Percentiles rank a stretch among this genome's conserved stretches.
phyloP scores from a whole-genome alignment of 768 basidiomycete genomes.

The Trametes punicea region DNA sequence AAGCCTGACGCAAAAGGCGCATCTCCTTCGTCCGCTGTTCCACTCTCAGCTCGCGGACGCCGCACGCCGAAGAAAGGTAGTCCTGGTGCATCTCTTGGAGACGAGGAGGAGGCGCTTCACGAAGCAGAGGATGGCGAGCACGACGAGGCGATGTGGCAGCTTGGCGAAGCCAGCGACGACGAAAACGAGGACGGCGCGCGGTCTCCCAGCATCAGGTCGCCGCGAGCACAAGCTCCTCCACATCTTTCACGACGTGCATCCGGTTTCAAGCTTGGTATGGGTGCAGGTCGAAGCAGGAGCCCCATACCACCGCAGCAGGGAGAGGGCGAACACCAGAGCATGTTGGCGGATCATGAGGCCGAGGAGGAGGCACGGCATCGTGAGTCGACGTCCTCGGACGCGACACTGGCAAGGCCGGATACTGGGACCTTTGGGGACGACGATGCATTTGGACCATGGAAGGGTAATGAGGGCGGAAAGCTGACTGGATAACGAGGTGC shows the following conservation, averaged over 20 bases:
- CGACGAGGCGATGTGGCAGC: constrained; percentile 57
- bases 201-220: constrained; percentile 30
- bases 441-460: constrained; percentile 28
- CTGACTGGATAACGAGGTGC: background rate
- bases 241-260: constrained; percentile 5
- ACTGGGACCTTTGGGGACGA: constrained; percentile 15
- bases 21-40: constrained; percentile 30
- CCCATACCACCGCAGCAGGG: constrained; percentile 2
- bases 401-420: constrained; percentile 31
- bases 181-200: constrained; percentile 46
- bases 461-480: constrained; percentile 1
- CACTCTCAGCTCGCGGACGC: constrained; percentile 28
- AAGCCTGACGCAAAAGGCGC: constrained; percentile 60
- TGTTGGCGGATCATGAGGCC: constrained; percentile 20
- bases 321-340: constrained; percentile 25
- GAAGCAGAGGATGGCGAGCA: constrained; percentile 35
- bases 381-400: constrained; percentile 36
- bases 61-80: constrained; percentile 29
- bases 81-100: constrained; percentile 28
- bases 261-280: constrained; percentile 3
- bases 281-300: constrained; percentile 6
- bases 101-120: constrained; percentile 38
- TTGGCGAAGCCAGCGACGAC: constrained; percentile 71
- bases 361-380: constrained; percentile 35
- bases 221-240: constrained; percentile 14